Percentiles rank a stretch among this genome's conserved stretches.
phyloP scores from a whole-genome alignment of 192 early-diverging fungal genomes.

The Coemansia erecta region DNA sequence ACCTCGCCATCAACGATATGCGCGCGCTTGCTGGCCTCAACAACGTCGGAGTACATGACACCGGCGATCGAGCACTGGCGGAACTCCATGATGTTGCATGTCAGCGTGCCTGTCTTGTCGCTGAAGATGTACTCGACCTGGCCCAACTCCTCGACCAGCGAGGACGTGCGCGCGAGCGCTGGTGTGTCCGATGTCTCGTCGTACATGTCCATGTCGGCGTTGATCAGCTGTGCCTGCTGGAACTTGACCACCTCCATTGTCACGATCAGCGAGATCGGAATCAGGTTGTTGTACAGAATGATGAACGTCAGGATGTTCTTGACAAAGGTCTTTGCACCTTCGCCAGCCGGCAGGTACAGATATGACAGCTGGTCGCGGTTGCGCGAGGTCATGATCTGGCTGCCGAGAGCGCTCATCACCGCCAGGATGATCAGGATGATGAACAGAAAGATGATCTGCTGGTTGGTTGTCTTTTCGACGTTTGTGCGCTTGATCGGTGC shows the following conservation, averaged over 20 bases:
- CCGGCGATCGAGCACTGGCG: slow-evolving; percentile 89
- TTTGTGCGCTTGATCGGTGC: slow-evolving; percentile 94
- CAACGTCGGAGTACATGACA: slow-evolving; percentile 81
- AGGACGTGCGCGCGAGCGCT: slow-evolving; percentile 87
- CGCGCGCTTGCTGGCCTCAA: slow-evolving; percentile 89
- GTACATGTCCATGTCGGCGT: slow-evolving; percentile 94
- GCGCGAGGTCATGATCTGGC: slow-evolving; percentile 59
- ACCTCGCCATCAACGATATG: slow-evolving; percentile 67
- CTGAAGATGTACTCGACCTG: slow-evolving; percentile 98
- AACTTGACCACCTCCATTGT: slow-evolving; percentile 99
- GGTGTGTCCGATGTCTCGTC: slow-evolving; percentile 91
- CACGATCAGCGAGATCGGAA: slow-evolving; percentile 97
- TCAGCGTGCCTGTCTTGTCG: slow-evolving; percentile 91
- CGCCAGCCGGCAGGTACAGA: slow-evolving; percentile 33
- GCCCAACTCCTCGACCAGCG: slow-evolving; percentile 94
- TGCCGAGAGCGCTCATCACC: slow-evolving; percentile 83
- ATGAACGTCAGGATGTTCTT: slow-evolving; percentile 94
- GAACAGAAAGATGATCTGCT: slow-evolving; percentile 92
- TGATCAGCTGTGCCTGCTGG: slow-evolving; percentile 83
- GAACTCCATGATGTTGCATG: slow-evolving; percentile 89
- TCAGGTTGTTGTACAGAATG: slow-evolving; percentile 98
- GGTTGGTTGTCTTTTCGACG: slow-evolving; percentile 87
- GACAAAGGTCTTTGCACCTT: slow-evolving; percentile 65
- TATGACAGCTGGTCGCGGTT: slow-evolving; percentile 52
- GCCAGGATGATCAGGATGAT: slow-evolving; percentile 80